Evolutionary conservation across 768 basidiomycete species (phyloP).

Genomic region (Tricholomella constricta): DNA sequence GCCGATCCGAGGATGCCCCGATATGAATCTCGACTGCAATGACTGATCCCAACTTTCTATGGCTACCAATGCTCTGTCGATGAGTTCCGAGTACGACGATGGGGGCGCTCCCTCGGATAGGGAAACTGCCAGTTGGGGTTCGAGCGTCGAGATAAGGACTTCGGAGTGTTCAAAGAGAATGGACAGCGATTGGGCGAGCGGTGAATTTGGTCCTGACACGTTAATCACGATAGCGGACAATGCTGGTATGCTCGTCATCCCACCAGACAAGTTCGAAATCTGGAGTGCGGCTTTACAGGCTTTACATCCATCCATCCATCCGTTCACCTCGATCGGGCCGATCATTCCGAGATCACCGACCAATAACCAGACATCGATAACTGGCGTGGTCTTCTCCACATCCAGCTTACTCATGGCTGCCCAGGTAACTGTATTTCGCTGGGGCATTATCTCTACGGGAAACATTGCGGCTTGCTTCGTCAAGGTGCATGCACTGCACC

Average conservation of each 20-base stretch:
- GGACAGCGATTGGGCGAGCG: constrained; percentile 33
- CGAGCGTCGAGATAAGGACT: constrained; percentile 48
- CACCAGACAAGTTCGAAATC: not conserved
- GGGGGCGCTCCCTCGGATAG: constrained; percentile 28
- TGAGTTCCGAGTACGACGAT: constrained; percentile 52
- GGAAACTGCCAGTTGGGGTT: constrained; percentile 45
- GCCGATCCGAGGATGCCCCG: constrained; percentile 89
- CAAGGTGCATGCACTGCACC: constrained; percentile 44
- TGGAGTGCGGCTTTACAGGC: not conserved
- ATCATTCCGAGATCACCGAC: constrained; percentile 2
- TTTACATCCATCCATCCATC: not conserved
- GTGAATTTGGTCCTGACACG: constrained; percentile 33
- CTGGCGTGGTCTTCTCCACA: not conserved
- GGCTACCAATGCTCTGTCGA: constrained; percentile 51
- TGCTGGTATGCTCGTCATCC: constrained; percentile 32
- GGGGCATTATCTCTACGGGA: constrained; percentile 90
- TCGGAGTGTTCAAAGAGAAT: constrained; percentile 56
- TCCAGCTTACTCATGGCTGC: constrained; percentile 29
- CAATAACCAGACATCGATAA: not conserved
- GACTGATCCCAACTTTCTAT: constrained; percentile 55
- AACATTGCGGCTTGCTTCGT: constrained; percentile 68
- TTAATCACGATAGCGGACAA: constrained; percentile 34
- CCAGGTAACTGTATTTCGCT: constrained; percentile 54
- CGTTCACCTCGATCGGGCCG: not conserved
- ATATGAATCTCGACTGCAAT: constrained; percentile 65